A percentile compares a stretch with the other conserved stretches of the same genome.
phyloP scores from a whole-genome alignment of 2,329 filamentous ascomycete species.

The Aspergillus ustus region DNA sequence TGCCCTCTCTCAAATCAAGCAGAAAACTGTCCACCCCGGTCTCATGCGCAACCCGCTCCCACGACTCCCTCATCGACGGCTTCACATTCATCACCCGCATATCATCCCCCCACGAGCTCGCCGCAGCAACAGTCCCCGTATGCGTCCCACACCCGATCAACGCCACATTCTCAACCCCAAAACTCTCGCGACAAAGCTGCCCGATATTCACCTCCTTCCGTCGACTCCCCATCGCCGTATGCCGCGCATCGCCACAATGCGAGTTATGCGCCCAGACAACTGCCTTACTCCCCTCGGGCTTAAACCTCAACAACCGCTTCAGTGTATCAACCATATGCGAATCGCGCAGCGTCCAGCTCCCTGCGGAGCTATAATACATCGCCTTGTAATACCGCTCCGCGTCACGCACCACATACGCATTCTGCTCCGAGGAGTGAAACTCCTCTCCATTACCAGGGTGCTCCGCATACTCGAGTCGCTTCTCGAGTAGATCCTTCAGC shows the following conservation, averaged over 20 bases:
- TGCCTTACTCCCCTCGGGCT: constrained; percentile 47
- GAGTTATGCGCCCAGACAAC: constrained; percentile 61
- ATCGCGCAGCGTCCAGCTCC: constrained; percentile 58
- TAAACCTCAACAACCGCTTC: constrained; percentile 48
- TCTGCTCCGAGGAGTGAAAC: constrained; percentile 56
- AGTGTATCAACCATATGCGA: constrained; percentile 58
- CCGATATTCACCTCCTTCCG: constrained; percentile 57
- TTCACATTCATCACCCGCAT: constrained; percentile 56
- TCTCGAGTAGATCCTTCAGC: constrained; percentile 49
- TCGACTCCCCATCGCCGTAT: constrained; percentile 53
- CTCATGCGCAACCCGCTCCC: constrained; percentile 55
- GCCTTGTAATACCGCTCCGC: constrained; percentile 58
- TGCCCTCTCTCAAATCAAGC: constrained; percentile 50
- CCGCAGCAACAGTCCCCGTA: constrained; percentile 58
- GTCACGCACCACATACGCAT: constrained; percentile 55
- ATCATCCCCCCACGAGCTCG: constrained; percentile 54
- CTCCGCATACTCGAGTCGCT: constrained; percentile 48
- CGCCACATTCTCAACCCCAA: constrained; percentile 46
- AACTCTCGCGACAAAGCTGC: constrained; percentile 56
- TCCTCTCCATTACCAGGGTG: constrained; percentile 48
- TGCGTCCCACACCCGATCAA: constrained; percentile 56
- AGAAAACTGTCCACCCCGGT: constrained; percentile 52
- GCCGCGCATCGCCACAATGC: constrained; percentile 59
- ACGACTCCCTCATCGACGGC: constrained; percentile 53
- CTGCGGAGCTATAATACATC: constrained; percentile 56